Evolutionary conservation across 495 filamentous ascomycete species (phyloP), one percentile per base, ranked within the genome.

Genomic region (Parmelia sp.): DNA sequence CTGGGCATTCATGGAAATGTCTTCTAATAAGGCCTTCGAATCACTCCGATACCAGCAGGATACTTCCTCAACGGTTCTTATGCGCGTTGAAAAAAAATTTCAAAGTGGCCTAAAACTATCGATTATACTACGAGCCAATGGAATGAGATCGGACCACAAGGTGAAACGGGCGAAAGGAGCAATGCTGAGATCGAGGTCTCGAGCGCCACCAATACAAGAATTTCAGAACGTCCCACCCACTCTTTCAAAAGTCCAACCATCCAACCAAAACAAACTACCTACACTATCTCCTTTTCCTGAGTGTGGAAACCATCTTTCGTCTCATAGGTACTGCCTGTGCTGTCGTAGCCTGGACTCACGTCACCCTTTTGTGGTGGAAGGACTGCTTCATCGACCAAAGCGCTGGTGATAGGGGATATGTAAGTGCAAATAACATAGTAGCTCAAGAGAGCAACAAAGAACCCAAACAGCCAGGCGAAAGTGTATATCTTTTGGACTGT

Each of bases 391-490:
- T 77, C 65, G 15, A 80, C 45, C 29, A 76, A 72, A 17, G 74
- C 74, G n/a, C 66, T 70, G 37, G 73, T 68, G 33, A 68, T 68
- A 17, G 70, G 65, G 23, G 72, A 77, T 56, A 79, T 68, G 57
- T 77, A 77, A 14, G 65, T 76, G 65, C 67, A 72, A 61, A 77
- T 75, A 31, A 76, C 61, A 57, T 75, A 78, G 66, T 78, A 75
- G 35, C 66, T 61, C 31, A 71, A 55, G 23, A 73, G 59, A 23
- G 77, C 66, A 44, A 74, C 60, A 51, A 67, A 69, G 67, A 83
- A 83, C 12, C 80, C 80, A 60, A 78, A 82, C 36, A 84, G 64
- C 75, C 79, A 83, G 55, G 77, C 76, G 58, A 83, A 75, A 14
- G 76, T 77, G 59, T 79, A 83, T 3, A 82, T 71, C 61, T 82